These are phyloP conservation scores for Lasiodiplodia theobromae DNA, from an alignment of 2,329 filamentous ascomycete species.

Conservation along the genomic window DNA sequence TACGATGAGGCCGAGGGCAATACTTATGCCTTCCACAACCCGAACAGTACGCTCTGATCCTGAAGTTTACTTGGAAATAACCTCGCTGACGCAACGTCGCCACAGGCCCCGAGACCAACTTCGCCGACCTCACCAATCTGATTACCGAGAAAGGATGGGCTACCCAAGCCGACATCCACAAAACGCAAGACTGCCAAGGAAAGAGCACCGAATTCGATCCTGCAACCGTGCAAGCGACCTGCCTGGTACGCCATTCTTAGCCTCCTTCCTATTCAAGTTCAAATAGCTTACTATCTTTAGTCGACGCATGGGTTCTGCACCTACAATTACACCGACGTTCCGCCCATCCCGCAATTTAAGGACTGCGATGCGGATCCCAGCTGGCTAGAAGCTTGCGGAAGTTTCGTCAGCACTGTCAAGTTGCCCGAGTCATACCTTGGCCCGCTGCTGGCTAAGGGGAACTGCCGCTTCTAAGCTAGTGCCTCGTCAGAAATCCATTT, in stretches of 20 bases:
- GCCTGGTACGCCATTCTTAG: background rate
- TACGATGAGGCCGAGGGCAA: conserved; percentile 15
- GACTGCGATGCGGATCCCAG: conserved; percentile 3
- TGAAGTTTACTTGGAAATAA: background rate
- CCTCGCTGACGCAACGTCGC: background rate
- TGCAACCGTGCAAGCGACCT: background rate
- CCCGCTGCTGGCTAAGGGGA: background rate
- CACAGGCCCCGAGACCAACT: background rate
- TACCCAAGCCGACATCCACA: conserved; percentile 15
- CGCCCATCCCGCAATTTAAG: background rate
- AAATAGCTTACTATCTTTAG: background rate
- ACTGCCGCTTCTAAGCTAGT: conserved; percentile 1
- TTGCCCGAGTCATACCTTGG: conserved; percentile 5
- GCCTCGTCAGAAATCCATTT: background rate
- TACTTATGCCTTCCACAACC: conserved; percentile 16
- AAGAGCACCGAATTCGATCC: conserved; percentile 6
- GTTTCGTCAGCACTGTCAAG: background rate
- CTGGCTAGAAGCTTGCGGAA: conserved; percentile 2
- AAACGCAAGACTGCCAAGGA: conserved; percentile 1
- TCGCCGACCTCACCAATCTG: conserved; percentile 3
- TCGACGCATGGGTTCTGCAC: conserved; percentile 16
- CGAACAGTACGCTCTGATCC: background rate
- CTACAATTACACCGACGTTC: conserved; percentile 1
- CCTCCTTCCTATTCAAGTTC: background rate
- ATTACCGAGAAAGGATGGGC: conserved; percentile 16